Evolutionary conservation across 805 yeast genomes (phyloP).

Genomic region (Starmera caribaea): DNA sequence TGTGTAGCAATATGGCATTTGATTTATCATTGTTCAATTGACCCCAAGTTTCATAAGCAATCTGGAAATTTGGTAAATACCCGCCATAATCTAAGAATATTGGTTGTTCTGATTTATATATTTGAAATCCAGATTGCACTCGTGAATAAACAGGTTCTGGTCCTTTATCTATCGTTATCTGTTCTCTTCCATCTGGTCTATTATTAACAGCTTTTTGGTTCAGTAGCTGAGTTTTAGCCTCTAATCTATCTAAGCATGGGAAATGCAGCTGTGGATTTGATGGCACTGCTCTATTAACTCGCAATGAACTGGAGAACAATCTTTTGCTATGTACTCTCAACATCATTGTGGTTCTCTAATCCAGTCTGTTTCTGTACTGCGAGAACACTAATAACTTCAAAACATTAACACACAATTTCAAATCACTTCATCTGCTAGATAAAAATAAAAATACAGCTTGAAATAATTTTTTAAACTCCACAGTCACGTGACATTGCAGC

Average conservation of each 20-base stretch:
- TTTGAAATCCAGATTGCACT: constrained; percentile 58
- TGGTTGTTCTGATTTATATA: constrained; percentile 45
- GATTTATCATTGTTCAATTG: constrained; percentile 46
- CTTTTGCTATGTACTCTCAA: background rate
- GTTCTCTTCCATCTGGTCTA: constrained; percentile 6
- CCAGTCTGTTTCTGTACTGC: background rate
- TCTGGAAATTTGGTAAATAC: constrained; percentile 54
- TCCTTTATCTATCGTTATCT: constrained; percentile 30
- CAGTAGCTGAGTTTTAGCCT: constrained; percentile 35
- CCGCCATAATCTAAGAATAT: constrained; percentile 79
- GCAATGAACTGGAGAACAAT: too few relatives aligned
- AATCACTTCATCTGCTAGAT: too few relatives aligned
- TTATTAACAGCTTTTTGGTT: background rate
- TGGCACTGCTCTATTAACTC: constrained; percentile 10
- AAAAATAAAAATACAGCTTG: too few relatives aligned
- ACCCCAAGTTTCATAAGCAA: constrained; percentile 97
- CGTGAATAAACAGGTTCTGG: constrained; percentile 82
- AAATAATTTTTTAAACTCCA: too few relatives aligned
- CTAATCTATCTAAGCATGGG: constrained; percentile 79
- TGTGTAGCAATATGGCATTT: constrained; percentile 75
- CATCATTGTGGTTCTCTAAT: background rate
- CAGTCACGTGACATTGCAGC: too few relatives aligned
- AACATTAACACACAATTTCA: too few relatives aligned
- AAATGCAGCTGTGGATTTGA: constrained; percentile 63
- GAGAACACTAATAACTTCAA: too few relatives aligned